Percentiles rank a stretch among this genome's conserved stretches.
Evolutionary conservation across 305 asterid genomes (phyloP).

Genomic region (Plantago coronopus): DNA sequence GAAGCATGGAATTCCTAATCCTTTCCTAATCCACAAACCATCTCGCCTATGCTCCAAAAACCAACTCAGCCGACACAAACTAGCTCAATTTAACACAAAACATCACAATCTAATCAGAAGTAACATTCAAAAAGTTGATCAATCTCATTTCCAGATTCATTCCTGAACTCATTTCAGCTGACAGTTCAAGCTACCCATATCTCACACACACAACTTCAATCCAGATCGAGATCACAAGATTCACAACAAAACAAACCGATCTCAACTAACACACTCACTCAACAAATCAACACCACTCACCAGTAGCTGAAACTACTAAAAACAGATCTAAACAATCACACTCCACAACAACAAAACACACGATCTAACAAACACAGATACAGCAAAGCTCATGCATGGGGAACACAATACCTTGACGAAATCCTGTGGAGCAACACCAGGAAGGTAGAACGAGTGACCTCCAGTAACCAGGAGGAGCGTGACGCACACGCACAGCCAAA

Average conservation of each 20-base stretch:
- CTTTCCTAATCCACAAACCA: neutral
- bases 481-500: slow-evolving; percentile 27
- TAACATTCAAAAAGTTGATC: neutral
- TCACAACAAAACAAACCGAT: no score
- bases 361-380: slow-evolving; percentile 11
- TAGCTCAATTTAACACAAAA: neutral
- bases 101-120: neutral
- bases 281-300: no score
- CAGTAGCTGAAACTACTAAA: slow-evolving; percentile 17
- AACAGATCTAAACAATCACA: neutral
- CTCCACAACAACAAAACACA: neutral
- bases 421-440: slow-evolving; percentile 93
- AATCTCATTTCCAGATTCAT: neutral
- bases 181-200: neutral
- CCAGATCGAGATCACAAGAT: neutral
- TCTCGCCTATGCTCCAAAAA: neutral
- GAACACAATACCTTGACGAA: slow-evolving; percentile 51
- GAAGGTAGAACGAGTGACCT: slow-evolving; percentile 69
- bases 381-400: neutral
- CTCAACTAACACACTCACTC: neutral
- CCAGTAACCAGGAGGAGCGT: slow-evolving; percentile 38
- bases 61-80: neutral
- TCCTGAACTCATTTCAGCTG: neutral
- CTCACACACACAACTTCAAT: neutral
- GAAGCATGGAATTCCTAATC: neutral